Evolutionary conservation across 495 filamentous ascomycete genomes (phyloP).

Genomic region (Tuber umbilicatum): DNA sequence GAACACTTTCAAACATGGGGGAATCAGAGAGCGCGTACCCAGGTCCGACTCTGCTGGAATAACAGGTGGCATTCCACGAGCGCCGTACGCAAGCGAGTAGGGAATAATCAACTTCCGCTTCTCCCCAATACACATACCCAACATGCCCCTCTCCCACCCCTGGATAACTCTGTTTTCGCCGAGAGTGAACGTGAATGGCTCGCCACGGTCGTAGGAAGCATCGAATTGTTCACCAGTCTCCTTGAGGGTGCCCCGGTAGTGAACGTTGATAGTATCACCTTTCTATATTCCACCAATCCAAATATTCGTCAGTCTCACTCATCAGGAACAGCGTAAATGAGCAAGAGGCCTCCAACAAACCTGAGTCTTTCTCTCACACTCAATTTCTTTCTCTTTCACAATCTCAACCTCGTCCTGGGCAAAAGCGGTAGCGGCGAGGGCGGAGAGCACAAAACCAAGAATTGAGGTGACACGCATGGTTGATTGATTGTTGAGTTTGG

Average conservation of each 20-base stretch:
- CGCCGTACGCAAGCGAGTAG: conserved; percentile 77
- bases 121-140: conserved; percentile 97
- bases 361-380: conserved; percentile 66
- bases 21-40: conserved; percentile 6
- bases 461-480: conserved; percentile 55
- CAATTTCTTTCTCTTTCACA: conserved; percentile 64
- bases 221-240: conserved; percentile 52
- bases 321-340: conserved; percentile 51
- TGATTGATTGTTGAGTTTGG: neutral
- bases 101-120: conserved; percentile 87
- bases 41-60: conserved; percentile 31
- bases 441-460: conserved; percentile 48
- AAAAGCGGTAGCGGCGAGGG: conserved; percentile 49
- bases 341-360: conserved; percentile 45
- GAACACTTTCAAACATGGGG: neutral
- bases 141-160: conserved; percentile 71
- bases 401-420: conserved; percentile 60
- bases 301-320: conserved; percentile 67
- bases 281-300: conserved; percentile 55
- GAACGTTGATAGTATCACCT: conserved; percentile 73
- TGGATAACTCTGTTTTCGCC: conserved; percentile 79
- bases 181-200: conserved; percentile 70
- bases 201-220: conserved; percentile 61
- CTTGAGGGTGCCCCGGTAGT: conserved; percentile 77
- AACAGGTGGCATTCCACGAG: conserved; percentile 32